Evolutionary conservation across 805 yeast genomes (phyloP), one percentile per base, ranked within the genome.

Genomic region (Saturnispora gosingensis): DNA sequence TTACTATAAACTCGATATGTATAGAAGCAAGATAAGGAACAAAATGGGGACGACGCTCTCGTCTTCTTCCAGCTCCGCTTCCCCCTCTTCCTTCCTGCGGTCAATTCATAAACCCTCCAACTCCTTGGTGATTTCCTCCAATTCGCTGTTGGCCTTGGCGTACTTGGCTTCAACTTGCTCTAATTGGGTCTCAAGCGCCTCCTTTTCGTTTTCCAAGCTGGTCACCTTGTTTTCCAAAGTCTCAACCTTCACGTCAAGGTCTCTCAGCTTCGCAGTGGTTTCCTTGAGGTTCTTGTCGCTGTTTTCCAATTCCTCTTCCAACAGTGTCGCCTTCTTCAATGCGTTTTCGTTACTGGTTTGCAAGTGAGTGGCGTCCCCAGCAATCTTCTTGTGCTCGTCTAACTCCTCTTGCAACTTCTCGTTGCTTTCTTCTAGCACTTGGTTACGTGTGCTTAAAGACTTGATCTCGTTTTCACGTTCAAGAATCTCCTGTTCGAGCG

Each of bases 61-160:
- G 30, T 20, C 24, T 35, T 5, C 39, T 16, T 20, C 24, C 20
- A 16, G 20, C 47, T n/a, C 35, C 32, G 24, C 15, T 13, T 30
- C 34, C 15, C 34, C 13, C 15, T 30, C 34, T 13, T 30, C 34
- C 34, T 13, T 30, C 34, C 34, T 10, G 34, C 9, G n/a, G 34
- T 30, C 34, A 30, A 45, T 49, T 69, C 72, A 78, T 66, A 78
- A 72, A 60, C 81, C 81, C 73, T 93, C 98, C 72, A 93, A 84
- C 75, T 95, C 97, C 68, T 89, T 88, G 70, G 89, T 84, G 75
- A 93, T 90, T 74, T 90, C 97, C 63, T 93, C 98, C 75, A 93
- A 80, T 74, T 93, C 99, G 60, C 86, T 81, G 78, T 88, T 85
- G 58, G 96, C 91, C 59, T 81, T 77, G 67, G 76, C 75, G 80